Evolutionary conservation across 1,139 yeast genomes (phyloP).

Genomic region (Sugiyamaella neomexicana): DNA sequence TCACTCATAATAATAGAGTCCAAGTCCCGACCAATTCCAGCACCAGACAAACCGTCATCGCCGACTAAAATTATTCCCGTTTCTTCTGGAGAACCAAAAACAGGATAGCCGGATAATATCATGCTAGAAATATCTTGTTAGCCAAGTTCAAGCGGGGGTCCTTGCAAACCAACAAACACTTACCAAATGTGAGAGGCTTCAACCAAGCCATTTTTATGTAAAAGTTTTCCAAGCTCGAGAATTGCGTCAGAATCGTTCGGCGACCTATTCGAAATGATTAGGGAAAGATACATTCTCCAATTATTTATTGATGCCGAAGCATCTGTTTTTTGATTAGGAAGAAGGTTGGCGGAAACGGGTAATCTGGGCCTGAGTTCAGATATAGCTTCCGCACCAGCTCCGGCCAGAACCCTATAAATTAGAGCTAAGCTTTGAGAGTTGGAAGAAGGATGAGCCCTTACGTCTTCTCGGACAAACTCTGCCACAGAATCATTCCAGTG

Average conservation of each 20-base stretch:
- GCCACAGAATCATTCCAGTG: conserved; percentile 60
- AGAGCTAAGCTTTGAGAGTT: conserved; percentile 59
- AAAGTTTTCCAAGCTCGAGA: conserved; percentile 37
- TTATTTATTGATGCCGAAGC: conserved; percentile 26
- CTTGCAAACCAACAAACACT: conserved; percentile 10
- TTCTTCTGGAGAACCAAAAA: conserved; percentile 33
- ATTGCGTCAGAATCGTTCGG: conserved; percentile 39
- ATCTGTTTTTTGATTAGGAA: conserved; percentile 26
- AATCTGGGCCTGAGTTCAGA: conserved; percentile 44
- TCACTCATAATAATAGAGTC: conserved; percentile 60
- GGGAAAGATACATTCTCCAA: conserved; percentile 41
- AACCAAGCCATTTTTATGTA: conserved; percentile 34
- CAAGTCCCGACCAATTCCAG: conserved; percentile 39
- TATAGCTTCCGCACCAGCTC: conserved; percentile 58
- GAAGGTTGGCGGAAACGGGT: conserved; percentile 30
- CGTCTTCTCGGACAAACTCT: conserved; percentile 49
- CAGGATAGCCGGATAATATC: conserved; percentile 32
- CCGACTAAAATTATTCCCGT: conserved; percentile 35
- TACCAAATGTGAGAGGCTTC: conserved; percentile 41
- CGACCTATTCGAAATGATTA: conserved; percentile 39
- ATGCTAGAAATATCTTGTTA: conserved; percentile 22
- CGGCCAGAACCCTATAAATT: conserved; percentile 63
- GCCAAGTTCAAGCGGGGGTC: neutral
- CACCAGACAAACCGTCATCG: conserved; percentile 24
- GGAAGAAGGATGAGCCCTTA: conserved; percentile 35